Evolutionary conservation across 768 basidiomycete genomes (phyloP).

Genomic region (Rhizopogon sp.): DNA sequence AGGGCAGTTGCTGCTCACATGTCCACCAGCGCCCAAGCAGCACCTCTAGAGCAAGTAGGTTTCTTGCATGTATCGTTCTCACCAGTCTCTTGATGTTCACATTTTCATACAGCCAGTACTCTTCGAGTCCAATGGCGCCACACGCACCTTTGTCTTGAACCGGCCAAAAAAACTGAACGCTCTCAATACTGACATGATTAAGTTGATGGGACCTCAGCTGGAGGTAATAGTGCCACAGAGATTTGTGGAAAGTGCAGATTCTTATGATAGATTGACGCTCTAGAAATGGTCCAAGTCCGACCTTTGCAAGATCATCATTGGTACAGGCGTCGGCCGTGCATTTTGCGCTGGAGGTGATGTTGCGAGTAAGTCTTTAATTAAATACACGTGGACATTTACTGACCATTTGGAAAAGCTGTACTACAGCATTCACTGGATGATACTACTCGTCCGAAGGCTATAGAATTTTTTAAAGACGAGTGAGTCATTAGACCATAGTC

Average conservation of each 20-base stretch:
- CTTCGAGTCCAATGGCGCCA: slow-evolving; percentile 60
- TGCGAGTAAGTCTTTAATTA: slow-evolving; percentile 50
- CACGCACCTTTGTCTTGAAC: slow-evolving; percentile 76
- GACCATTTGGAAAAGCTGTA: slow-evolving; percentile 40
- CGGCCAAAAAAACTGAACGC: slow-evolving; percentile 79
- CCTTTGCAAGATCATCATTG: slow-evolving; percentile 68
- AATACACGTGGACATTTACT: neutral
- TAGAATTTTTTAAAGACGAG: slow-evolving; percentile 90
- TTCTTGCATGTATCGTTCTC: neutral
- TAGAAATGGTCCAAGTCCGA: slow-evolving; percentile 76
- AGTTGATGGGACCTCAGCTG: slow-evolving; percentile 63
- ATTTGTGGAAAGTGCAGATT: neutral
- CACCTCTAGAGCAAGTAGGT: slow-evolving; percentile 21
- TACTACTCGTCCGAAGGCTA: slow-evolving; percentile 53
- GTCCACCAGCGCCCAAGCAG: slow-evolving; percentile 18
- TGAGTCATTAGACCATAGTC: slow-evolving; percentile 34
- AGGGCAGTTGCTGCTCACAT: slow-evolving; percentile 31
- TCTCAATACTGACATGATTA: slow-evolving; percentile 75
- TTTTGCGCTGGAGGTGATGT: slow-evolving; percentile 98
- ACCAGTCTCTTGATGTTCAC: neutral
- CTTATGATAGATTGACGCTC: slow-evolving; percentile 5
- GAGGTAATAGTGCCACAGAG: slow-evolving; percentile 46
- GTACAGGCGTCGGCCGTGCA: slow-evolving; percentile 63
- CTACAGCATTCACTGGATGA: slow-evolving; percentile 45
- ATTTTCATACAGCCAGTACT: slow-evolving; percentile 43